Base-by-base conservation (phyloP, 805 yeast genomes). In the Candida gorgasii region DNA sequence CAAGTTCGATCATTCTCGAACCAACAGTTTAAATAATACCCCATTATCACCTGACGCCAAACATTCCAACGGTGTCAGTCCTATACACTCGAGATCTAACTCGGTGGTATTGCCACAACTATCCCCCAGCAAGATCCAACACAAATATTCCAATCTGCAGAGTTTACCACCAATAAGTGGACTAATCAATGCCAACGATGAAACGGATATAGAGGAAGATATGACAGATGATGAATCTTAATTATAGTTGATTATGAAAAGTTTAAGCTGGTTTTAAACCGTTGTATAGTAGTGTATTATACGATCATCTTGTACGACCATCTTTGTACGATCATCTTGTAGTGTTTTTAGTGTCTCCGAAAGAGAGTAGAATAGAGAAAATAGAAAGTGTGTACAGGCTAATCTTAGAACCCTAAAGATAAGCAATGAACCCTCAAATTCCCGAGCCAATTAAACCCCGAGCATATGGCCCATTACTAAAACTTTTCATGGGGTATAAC, bases 151-250 rank as follows among this genome's bases (percentile, higher is more conserved):
- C 4, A 36, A 36, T 12, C 42, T 33, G 39, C 27, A 27, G 33
- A 40, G 42, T 12, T 47, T 65, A 27, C 72, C 69, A 24, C 67
- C 68, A 12, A 57, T 63, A 16, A 38, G 59, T 14, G 63, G 65
- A 11, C 33, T 63, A 18, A 49, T 55, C 1, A 47, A 44, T 15
- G 27, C 46, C 37, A 54, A 58, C 40, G 72, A 65, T 46, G 69
- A 58, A 28, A 65, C 71, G 1, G 71, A 66, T 40, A 53, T 61
- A 24, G 71, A 66, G 42, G 61, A 60, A 34, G 61, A 51, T 36
- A 55, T 52, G 29, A 57, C 62, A 20, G 65, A 59, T 35, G 58
- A 50, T 15, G 62, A 58, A 11, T 5, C 7, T 4, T 24, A 24
- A 20, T 20, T 20, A 20, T 20, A 20, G 24, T 7, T 20, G 24